Evolutionary conservation across 202 grass and related monocot species (phyloP), one percentile per base, ranked within the genome.

Genomic region (Hordeum pubiflorum): DNA sequence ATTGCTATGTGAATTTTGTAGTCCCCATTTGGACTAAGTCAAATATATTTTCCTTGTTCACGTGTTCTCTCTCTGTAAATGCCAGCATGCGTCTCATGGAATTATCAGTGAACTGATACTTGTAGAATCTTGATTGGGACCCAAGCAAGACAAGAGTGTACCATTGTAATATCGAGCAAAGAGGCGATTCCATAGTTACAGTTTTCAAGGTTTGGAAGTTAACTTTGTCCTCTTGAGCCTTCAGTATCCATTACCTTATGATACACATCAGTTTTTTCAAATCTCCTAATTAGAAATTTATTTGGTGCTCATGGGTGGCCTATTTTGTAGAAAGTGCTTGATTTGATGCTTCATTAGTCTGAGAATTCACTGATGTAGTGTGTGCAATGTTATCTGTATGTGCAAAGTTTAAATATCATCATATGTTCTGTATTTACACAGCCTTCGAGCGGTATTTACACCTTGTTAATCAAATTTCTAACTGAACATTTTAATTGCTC

Each of bases 71-170:
- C 4, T 67, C 37, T 10, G 20, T 68, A 44, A 10, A 65, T 69
- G 32, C 12, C 70, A 73, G 5, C 58, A 33, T 6, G 3, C 4
- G 21, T 4, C 50, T 75, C 1, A 61, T 34, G 60, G 27, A 38
- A 75, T 32, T 58, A 41, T 76, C 81, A 3, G 74, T 79, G 23
- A 64, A 32, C 37, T 82, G 32, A 58, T 82, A 4, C 52, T 41
- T 87, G 86, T 84, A 97, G 93, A 77, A 77, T 71, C 64, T 89
- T 75, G 84, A 93, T 74, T 93, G 72, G 87, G 84, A 91, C 31
- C 64, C 81, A 34, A 61, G 39, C 7, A 89, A 73, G 75, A 85
- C 86, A 79, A 86, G 82, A 78, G 52, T 89, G 14, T 97, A 97
- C 59, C 89, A 93, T 54, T 97, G 91, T 75, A 65, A 69, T 65